Base-by-base conservation (phyloP, 2,329 filamentous ascomycete species). In the Cercospora brassicicola region DNA sequence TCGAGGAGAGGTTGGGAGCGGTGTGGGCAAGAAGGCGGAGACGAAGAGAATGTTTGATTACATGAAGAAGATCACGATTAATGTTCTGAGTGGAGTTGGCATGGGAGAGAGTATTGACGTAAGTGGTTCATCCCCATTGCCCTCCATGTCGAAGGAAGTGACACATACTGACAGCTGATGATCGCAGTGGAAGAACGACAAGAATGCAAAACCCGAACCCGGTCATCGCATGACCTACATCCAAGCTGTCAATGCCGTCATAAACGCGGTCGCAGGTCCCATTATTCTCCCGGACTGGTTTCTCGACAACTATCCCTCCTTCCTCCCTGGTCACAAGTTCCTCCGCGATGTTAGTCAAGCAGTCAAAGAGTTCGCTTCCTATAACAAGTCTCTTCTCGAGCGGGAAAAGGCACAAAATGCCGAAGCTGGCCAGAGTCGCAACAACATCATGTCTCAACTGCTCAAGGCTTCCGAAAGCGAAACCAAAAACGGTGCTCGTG, bases 31-130 rank as follows among this genome's bases (percentile, higher is more conserved):
- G 8, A 31, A 31, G 30, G 31, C 55, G 4, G 72, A 74, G 31
- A 76, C 71, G 36, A 69, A 48, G n/a, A 65, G 71, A 23, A 42
- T 76, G 13, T 77, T 78, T 42, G 76, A 78, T 33, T 70, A 74
- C 68, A 73, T 78, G 69, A 78, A 78, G 68, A 78, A 77, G 53
- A 73, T 78, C 23, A 73, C 76, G 8, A 77, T 79, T 36, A 73
- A 78, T 42, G 76, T 79, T 9, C 72, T 79, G 3, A 73, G 70
- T 30, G 73, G 76, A 15, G 75, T 76, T 2, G 75, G 76, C 0
- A 77, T 78, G 75, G 76, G 77, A 15, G 60, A 67, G 11, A 72
- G 65, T 30, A 69, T 76, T 7, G 66, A 66, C 10, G 55, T 59
- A 31, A 36, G 55, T 57, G 8, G 6, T 8, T 36, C n/a, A 20